A percentile compares a stretch with the other conserved stretches of the same genome.
Evolutionary conservation across 345 rosid genomes (phyloP).

Genomic region (Lenwebbia sp.): DNA sequence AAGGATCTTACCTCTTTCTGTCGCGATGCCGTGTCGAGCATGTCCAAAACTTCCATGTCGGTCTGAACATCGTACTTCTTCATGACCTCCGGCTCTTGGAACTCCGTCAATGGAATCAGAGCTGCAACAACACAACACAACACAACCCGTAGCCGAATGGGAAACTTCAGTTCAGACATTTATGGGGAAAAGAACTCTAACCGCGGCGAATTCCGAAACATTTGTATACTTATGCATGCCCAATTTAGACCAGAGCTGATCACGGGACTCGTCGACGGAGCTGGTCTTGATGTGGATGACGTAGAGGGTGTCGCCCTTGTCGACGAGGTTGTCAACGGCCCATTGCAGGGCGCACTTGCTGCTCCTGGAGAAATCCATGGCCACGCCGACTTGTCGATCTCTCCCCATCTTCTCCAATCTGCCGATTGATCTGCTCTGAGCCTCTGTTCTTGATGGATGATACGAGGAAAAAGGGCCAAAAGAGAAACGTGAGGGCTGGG

Average conservation of each 20-base stretch:
- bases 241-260: conserved; percentile 42
- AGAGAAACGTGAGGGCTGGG: not conserved
- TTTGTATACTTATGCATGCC: conserved; percentile 56
- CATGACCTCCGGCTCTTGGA: conserved; percentile 66
- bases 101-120: conserved; percentile 74
- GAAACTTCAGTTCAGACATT: not conserved
- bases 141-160: not conserved
- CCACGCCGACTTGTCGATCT: conserved; percentile 66
- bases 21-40: conserved; percentile 76
- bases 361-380: conserved; percentile 88
- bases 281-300: conserved; percentile 53
- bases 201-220: not conserved
- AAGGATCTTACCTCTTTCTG: conserved; percentile 56
- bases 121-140: conserved; percentile 22
- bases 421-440: not conserved
- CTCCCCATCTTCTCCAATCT: conserved; percentile 29
- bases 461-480: not conserved
- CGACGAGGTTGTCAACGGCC: conserved; percentile 74
- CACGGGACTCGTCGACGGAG: conserved; percentile 34
- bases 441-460: not conserved
- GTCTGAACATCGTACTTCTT: conserved; percentile 42
- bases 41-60: conserved; percentile 57
- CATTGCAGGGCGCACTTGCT: conserved; percentile 86
- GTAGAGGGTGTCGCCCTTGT: conserved; percentile 57
- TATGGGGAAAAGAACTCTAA: not conserved